phyloP scores from a whole-genome alignment of 2,329 filamentous ascomycete genomes.

The Aschersonia sp. region DNA sequence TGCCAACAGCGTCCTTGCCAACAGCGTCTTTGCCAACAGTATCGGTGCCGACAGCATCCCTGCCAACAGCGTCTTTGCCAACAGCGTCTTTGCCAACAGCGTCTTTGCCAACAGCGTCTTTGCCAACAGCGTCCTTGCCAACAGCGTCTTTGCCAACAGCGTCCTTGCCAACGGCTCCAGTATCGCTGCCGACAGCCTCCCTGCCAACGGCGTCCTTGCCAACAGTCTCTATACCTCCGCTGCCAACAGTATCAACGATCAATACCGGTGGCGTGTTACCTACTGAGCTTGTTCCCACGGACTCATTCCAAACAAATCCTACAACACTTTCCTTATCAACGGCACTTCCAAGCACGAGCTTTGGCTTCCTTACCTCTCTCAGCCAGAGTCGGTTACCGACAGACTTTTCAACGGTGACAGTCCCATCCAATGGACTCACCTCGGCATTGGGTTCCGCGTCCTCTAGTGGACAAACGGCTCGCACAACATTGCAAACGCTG shows the following conservation, averaged over 20 bases:
- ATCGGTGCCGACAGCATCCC: background rate
- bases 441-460: background rate
- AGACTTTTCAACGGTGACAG: background rate
- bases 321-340: background rate
- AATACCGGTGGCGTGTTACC: background rate
- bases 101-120: background rate
- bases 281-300: background rate
- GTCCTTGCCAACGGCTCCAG: background rate
- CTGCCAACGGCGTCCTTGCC: background rate
- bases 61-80: background rate
- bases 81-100: background rate
- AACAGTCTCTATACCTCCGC: background rate
- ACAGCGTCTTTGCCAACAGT: background rate
- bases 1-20: background rate
- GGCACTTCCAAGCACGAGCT: too few relatives aligned
- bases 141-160: background rate
- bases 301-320: background rate
- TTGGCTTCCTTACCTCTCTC: background rate
- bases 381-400: background rate
- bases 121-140: background rate
- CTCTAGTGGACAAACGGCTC: too few relatives aligned
- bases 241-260: background rate
- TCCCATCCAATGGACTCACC: background rate
- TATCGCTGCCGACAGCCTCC: background rate
- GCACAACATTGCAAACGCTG: too few relatives aligned